Conservation (phyloP, 163 green algal species). For the Coccomyxa subellipsoidea region DNA sequence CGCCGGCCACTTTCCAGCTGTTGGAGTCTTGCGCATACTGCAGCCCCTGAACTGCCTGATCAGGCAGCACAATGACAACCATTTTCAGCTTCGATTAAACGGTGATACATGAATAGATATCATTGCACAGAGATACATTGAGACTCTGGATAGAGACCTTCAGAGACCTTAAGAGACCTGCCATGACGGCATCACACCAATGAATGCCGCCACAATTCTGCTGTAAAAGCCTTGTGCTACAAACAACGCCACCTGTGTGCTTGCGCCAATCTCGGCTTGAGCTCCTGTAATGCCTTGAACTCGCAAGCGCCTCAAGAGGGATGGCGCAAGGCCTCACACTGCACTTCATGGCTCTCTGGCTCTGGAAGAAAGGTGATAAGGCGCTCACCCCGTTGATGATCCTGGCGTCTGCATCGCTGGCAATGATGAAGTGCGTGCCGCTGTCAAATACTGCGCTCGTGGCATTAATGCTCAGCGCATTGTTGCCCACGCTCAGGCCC, state of each 20-base stretch:
- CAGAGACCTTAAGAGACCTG: not conserved
- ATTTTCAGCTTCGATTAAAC: not conserved
- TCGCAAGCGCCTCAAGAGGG: too few relatives aligned
- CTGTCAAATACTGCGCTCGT: not conserved
- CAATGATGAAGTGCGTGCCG: conserved; percentile 2
- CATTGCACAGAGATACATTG: not conserved
- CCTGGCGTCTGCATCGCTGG: not conserved
- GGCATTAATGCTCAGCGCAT: not conserved
- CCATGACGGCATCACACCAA: too few relatives aligned
- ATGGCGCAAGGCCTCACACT: too few relatives aligned
- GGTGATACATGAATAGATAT: too few relatives aligned
- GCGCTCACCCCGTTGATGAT: not conserved
- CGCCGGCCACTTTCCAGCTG: not conserved
- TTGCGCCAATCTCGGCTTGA: too few relatives aligned
- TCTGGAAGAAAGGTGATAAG: not conserved
- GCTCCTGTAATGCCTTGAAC: too few relatives aligned
- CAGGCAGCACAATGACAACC: not conserved
- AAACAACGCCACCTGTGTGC: too few relatives aligned
- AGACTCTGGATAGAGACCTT: not conserved
- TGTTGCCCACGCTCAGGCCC: not conserved
- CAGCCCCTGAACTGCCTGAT: not conserved
- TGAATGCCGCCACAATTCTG: too few relatives aligned
- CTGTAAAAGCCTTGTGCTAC: too few relatives aligned
- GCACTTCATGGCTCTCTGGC: too few relatives aligned
- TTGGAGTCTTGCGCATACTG: not conserved